phyloP scores from a whole-genome alignment of 2,329 filamentous ascomycete genomes.

The Ascochyta clinopodiicola region DNA sequence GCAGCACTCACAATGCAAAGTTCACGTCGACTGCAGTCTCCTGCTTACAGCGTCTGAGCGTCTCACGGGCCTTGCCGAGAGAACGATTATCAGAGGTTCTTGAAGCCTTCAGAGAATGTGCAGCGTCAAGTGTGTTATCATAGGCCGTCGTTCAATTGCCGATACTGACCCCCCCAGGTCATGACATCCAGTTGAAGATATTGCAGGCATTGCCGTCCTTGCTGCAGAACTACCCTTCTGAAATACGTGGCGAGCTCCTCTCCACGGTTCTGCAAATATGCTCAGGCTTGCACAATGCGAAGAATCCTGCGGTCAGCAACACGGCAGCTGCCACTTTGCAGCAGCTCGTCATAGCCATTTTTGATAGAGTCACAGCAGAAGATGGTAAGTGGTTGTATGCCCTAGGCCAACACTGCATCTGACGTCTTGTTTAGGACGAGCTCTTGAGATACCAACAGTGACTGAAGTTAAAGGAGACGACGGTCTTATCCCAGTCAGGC shows the following conservation, averaged over 20 bases:
- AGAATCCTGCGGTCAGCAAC: constrained; percentile 91
- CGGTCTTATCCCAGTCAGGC: constrained; percentile 69
- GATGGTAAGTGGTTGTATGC: constrained; percentile 63
- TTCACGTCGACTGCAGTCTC: constrained; percentile 87
- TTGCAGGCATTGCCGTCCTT: constrained; percentile 89
- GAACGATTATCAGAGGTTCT: constrained; percentile 84
- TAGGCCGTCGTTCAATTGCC: no score
- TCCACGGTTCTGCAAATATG: constrained; percentile 88
- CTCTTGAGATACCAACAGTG: constrained; percentile 62
- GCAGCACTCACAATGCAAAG: constrained; percentile 86
- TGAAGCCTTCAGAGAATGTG: constrained; percentile 84
- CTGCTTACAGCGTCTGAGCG: constrained; percentile 86
- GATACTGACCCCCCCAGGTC: constrained; percentile 50
- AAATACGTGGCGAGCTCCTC: constrained; percentile 81
- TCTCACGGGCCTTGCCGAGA: constrained; percentile 78
- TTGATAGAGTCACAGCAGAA: constrained; percentile 86
- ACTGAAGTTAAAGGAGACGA: constrained; percentile 73
- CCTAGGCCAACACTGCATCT: constrained; percentile 1
- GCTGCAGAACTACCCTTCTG: constrained; percentile 85
- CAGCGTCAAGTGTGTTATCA: constrained; percentile 65
- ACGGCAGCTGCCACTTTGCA: constrained; percentile 96
- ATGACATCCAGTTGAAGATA: constrained; percentile 96
- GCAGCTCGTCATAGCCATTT: constrained; percentile 89
- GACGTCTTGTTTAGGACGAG: constrained; percentile 33
- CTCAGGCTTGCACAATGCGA: constrained; percentile 87